phyloP scores from a whole-genome alignment of 164 flowering plant species.

The Stephania yunnanensis region DNA sequence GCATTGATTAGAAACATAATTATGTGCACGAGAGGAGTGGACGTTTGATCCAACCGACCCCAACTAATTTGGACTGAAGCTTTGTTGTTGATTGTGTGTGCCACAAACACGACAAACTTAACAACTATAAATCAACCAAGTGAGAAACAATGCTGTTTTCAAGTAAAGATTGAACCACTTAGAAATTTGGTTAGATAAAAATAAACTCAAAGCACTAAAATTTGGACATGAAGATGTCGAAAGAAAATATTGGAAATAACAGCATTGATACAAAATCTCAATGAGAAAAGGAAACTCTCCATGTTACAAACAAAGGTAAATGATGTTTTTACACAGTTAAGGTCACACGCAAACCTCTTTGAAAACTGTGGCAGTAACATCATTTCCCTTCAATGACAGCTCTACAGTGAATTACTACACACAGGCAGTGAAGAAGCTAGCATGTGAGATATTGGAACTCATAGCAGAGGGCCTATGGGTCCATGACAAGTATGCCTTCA shows the following conservation, averaged over 20 bases:
- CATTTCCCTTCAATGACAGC: slow-evolving; percentile 23
- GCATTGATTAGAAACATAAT: no score
- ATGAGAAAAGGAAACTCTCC: background rate
- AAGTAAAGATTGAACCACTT: no score
- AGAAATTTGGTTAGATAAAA: no score
- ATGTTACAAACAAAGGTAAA: slow-evolving; percentile 1
- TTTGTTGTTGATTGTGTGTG: no score
- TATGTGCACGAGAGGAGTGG: no score
- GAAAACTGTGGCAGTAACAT: background rate
- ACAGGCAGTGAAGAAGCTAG: slow-evolving; percentile 33
- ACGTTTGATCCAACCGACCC: no score
- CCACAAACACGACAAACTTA: no score
- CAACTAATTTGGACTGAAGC: no score
- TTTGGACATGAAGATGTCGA: background rate
- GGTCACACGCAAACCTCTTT: background rate
- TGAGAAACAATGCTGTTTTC: no score
- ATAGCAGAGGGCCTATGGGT: slow-evolving; percentile 49
- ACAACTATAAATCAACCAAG: no score
- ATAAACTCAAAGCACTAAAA: background rate
- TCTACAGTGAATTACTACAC: slow-evolving; percentile 44
- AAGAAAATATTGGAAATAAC: background rate
- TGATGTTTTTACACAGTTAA: background rate
- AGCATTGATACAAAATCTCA: background rate
- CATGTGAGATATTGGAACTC: slow-evolving; percentile 53
- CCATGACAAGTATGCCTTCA: slow-evolving; percentile 35